Conservation (phyloP, 805 yeast genomes). For the Suhomyces vadensis region DNA sequence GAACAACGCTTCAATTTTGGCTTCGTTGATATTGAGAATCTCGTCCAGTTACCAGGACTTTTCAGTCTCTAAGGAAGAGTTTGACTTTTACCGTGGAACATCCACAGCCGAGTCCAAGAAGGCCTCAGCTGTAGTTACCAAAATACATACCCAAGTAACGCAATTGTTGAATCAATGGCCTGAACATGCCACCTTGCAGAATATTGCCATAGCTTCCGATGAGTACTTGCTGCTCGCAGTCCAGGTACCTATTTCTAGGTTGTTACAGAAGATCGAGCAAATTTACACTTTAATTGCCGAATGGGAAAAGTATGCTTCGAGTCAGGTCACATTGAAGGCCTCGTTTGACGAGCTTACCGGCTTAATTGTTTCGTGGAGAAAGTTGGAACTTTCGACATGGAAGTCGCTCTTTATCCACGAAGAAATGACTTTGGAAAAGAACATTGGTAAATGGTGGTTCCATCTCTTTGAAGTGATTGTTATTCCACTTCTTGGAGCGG, state of each 20-base stretch:
- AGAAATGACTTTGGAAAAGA: slow-evolving; percentile 46
- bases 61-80: slow-evolving; percentile 14
- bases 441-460: slow-evolving; percentile 86
- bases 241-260: slow-evolving; percentile 71
- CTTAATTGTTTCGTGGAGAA: slow-evolving; percentile 88
- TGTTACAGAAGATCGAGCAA: slow-evolving; percentile 82
- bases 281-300: slow-evolving; percentile 79
- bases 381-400: slow-evolving; percentile 85
- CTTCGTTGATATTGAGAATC: slow-evolving; percentile 21
- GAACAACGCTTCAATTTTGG: slow-evolving; percentile 23
- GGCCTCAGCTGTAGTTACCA: slow-evolving; percentile 52
- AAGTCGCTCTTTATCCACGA: slow-evolving; percentile 69
- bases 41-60: slow-evolving; percentile 20
- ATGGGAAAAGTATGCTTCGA: slow-evolving; percentile 91
- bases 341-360: slow-evolving; percentile 60
- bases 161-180: slow-evolving; percentile 76
- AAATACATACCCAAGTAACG: slow-evolving; percentile 32
- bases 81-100: slow-evolving; percentile 65
- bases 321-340: slow-evolving; percentile 62
- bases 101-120: slow-evolving; percentile 58
- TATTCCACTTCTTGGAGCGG: slow-evolving; percentile 43
- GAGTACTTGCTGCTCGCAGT: slow-evolving; percentile 68
- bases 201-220: slow-evolving; percentile 58
- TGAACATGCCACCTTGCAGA: slow-evolving; percentile 86
- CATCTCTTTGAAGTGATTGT: slow-evolving; percentile 81